Base-by-base conservation (phyloP, 148 eudicot species). In the Vaccinium myrtillus region DNA sequence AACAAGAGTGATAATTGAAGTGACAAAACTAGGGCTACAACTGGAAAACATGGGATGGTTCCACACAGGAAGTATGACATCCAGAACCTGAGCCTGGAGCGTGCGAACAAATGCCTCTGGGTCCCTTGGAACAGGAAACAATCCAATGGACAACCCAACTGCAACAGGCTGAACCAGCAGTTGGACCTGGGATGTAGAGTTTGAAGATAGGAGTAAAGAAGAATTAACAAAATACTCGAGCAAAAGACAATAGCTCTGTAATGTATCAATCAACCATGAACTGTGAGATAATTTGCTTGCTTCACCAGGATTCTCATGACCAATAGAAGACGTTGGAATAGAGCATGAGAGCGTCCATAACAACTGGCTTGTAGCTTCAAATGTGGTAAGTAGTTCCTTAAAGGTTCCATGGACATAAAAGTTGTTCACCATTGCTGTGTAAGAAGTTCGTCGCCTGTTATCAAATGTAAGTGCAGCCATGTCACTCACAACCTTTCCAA, bases 291-390 rank as follows among this genome's bases (percentile, higher is more conserved):
- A 83, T 84, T 93, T 92, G 83, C 90, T 88, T 79, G 86, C 93
- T 53, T 90, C 92, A 54, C 87, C 88, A 76, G 81, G 85, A 76
- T 89, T 93, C 23, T 87, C 92, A 54, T 80, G 65, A 77, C 89
- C 97, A 75, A 63, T 71, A 75, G 84, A 85, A n/a, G 95, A 85
- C 30, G 90, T 18, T 25, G 93, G 89, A 75, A 86, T 75, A 13
- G 95, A 84, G 54, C 56, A 90, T 30, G 97, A 97, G 51, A 87
- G 82, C 2, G 94, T 92, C 99, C 98, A 96, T 83, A 96, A 84
- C 78, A 96, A 86, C 83, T 96, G 98, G 87, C 99, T 95, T 2
- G 99, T 97, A 80, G 99, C 99, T 90, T 95, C 99, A 90, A 94
- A 97, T 80, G 99, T 97, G 36, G 96, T 94, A 39, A 97, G 90